These are phyloP conservation scores for Starmerella potacharoeniae DNA, from an alignment of 805 yeast genomes.

Conservation along the genomic window DNA sequence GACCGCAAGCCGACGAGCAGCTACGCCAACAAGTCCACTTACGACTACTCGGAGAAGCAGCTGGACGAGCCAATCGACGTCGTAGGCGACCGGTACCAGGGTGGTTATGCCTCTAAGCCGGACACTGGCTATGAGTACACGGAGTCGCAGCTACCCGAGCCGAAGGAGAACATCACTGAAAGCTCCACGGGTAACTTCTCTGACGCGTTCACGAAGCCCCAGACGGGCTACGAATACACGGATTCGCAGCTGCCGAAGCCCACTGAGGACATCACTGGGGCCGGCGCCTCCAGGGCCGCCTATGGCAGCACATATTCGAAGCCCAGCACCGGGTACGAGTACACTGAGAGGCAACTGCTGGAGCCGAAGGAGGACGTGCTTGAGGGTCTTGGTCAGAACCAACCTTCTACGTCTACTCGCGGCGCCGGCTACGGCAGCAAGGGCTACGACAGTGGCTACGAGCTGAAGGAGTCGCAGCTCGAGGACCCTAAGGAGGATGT, in stretches of 20 bases:
- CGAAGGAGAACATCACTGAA: background rate
- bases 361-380: slow-evolving; percentile 1
- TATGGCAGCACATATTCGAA: background rate
- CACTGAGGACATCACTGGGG: background rate
- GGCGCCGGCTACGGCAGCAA: background rate
- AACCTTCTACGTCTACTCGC: background rate
- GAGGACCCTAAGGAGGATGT: background rate
- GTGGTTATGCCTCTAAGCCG: background rate
- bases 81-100: background rate
- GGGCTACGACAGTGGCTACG: background rate
- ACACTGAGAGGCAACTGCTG: slow-evolving; percentile 1
- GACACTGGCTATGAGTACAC: slow-evolving; percentile 1
- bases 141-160: background rate
- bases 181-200: background rate
- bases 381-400: background rate
- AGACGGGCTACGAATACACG: background rate
- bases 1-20: background rate
- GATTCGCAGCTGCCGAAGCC: slow-evolving; percentile 3
- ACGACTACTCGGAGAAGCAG: background rate
- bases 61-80: background rate
- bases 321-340: background rate
- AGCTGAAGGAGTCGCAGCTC: background rate
- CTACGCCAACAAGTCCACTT: background rate
- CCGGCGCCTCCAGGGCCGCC: background rate
- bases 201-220: background rate